phyloP scores from a whole-genome alignment of 2,329 filamentous ascomycete genomes.

The Magnaporthales sp. region DNA sequence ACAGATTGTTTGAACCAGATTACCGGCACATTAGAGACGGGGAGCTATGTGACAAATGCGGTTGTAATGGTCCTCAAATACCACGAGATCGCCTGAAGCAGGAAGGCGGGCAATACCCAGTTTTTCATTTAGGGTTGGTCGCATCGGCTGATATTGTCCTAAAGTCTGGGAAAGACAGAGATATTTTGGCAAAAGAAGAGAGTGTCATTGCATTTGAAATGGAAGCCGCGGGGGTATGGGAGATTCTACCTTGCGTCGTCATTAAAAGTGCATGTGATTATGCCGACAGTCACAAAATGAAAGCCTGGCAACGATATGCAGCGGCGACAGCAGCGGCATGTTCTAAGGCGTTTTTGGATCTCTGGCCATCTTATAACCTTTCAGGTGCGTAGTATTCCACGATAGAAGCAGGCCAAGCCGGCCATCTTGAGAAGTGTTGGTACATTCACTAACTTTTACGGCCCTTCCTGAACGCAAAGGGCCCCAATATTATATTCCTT shows the following conservation, averaged over 20 bases:
- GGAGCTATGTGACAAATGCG: slow-evolving; percentile 5
- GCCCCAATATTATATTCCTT: too few relatives aligned
- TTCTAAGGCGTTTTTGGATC: slow-evolving; percentile 15
- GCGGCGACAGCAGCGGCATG: slow-evolving; percentile 20
- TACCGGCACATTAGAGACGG: slow-evolving; percentile 10
- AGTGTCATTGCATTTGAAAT: slow-evolving; percentile 26
- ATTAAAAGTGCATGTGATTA: slow-evolving; percentile 30
- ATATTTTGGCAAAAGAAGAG: slow-evolving; percentile 15
- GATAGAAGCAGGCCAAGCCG: too few relatives aligned
- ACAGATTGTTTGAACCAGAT: slow-evolving; percentile 10
- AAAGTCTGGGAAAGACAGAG: slow-evolving; percentile 21
- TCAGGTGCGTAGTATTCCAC: too few relatives aligned
- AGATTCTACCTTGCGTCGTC: slow-evolving; percentile 21
- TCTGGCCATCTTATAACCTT: too few relatives aligned
- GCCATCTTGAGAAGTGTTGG: too few relatives aligned
- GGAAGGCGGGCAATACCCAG: background rate
- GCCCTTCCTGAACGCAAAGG: too few relatives aligned
- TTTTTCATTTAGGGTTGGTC: slow-evolving; percentile 15
- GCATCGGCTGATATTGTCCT: slow-evolving; percentile 28
- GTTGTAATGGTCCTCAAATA: slow-evolving; percentile 9
- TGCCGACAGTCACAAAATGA: slow-evolving; percentile 28
- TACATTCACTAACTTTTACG: too few relatives aligned
- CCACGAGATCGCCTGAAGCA: slow-evolving; percentile 6
- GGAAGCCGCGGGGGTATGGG: slow-evolving; percentile 26
- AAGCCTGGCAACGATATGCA: slow-evolving; percentile 25